A percentile compares a stretch with the other conserved stretches of the same genome.
Conservation (phyloP, 2,329 filamentous ascomycete genomes). For the Chaetoscypha palmicola region DNA sequence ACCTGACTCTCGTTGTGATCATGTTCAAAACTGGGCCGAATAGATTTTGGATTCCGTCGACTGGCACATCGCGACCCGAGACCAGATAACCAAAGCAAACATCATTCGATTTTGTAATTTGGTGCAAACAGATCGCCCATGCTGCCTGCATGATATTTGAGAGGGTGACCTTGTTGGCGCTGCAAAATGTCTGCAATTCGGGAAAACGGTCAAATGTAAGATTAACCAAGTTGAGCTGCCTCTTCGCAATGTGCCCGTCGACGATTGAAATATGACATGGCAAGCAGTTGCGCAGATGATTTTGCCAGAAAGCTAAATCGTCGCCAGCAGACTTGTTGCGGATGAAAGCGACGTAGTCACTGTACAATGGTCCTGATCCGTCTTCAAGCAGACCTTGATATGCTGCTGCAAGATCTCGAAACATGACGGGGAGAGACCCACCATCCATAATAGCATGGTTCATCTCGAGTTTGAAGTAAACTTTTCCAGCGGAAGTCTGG, state of each 20-base stretch:
- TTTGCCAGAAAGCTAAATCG: conserved; percentile 21
- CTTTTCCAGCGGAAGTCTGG: conserved; percentile 32
- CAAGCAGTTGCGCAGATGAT: conserved; percentile 5
- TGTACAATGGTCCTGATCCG: conserved; percentile 30
- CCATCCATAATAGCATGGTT: conserved; percentile 45
- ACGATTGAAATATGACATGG: conserved; percentile 8
- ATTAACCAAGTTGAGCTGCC: background rate
- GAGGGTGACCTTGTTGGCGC: conserved; percentile 2
- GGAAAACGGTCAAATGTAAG: conserved; percentile 1
- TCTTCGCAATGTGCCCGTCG: background rate
- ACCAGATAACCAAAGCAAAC: conserved; percentile 37
- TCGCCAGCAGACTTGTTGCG: conserved; percentile 18
- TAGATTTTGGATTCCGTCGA: conserved; percentile 38
- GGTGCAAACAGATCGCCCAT: conserved; percentile 27
- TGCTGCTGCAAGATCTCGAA: conserved; percentile 37
- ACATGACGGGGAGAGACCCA: conserved; percentile 38
- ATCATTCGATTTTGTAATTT: conserved; percentile 30
- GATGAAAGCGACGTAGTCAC: conserved; percentile 32
- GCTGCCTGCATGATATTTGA: conserved; percentile 8
- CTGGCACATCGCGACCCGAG: conserved; percentile 38
- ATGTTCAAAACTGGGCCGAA: conserved; percentile 41
- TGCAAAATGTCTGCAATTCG: conserved; percentile 5
- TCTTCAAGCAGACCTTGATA: conserved; percentile 18
- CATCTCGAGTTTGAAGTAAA: conserved; percentile 41
- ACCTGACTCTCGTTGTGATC: conserved; percentile 25